Evolutionary conservation across 2,329 filamentous ascomycete genomes (phyloP), one percentile per base, ranked within the genome.

Genomic region (Pestalotiopsis sp.): DNA sequence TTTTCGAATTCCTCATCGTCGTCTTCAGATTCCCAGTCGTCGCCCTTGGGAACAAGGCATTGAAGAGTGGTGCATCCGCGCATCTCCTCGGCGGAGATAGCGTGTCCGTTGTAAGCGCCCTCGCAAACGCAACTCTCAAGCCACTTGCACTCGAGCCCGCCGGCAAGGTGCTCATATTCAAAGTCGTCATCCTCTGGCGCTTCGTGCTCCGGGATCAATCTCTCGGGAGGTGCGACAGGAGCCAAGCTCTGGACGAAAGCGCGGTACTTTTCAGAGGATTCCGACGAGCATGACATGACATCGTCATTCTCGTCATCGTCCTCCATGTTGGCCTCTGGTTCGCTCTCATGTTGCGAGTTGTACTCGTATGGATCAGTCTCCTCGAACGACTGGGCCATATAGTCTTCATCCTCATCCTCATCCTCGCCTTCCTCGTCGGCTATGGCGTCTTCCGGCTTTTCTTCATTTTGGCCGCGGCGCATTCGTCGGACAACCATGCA

Each of bases 1-100:
- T 14, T 49, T 39, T 65, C 62, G 62, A 52, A 65, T n/a, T 65
- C 62, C 36, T 65, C 23, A 13, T 65, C 62, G 17, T 17, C 62
- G 13, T 38, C 20, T 25, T 45, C 62, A 12, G 62, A 12, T 11
- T 23, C n/a, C 62, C 62, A 65, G 7, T 31, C n/a, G 4, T 25
- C n/a, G 2, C 14, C n/a, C 41, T 65, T 65, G 62, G n/a, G 62
- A 31, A 65, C 41, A 9, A 65, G 23, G 62, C 36, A 65, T 39
- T 65, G 62, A 12, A 52, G 12, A 23, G 62, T 65, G 38, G 4
- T 65, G 39, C 62, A 65, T 6, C 62, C 20, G 9, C 20, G 9
- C 62, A 65, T 65, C 12, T 65, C 62, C 12, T 65, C 62, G 2
- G 41, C 36, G 0, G 41, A 65, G 5, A 65, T 65, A 1, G 27